These are phyloP conservation scores for Luffa aegyptiaca DNA, from an alignment of 306 rosid genomes.

Conservation along the genomic window DNA sequence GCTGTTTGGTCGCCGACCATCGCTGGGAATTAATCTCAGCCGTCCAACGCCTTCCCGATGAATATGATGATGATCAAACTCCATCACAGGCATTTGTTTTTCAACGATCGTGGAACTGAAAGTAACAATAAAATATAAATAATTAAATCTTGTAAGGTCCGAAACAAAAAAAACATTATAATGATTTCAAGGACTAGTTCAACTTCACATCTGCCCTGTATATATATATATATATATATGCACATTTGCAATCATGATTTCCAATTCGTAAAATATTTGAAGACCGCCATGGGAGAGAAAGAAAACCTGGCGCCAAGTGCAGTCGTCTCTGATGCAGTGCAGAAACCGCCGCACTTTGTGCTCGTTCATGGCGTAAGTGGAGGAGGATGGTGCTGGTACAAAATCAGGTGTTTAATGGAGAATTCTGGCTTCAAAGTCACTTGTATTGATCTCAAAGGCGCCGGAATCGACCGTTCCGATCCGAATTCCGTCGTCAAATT, in stretches of 20 bases:
- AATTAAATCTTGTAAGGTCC: conserved; percentile 1
- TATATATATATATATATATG: not conserved
- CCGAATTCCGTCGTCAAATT: conserved; percentile 53
- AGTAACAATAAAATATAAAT: not conserved
- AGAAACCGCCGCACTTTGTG: conserved; percentile 53
- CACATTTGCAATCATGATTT: not conserved
- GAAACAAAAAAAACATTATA: conserved; percentile 13
- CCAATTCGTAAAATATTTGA: not conserved
- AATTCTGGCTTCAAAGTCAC: conserved; percentile 78
- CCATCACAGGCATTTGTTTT: not conserved
- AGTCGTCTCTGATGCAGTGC: not conserved
- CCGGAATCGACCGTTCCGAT: conserved; percentile 60
- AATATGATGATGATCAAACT: not conserved
- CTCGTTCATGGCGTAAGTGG: conserved; percentile 80
- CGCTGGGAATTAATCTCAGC: not conserved
- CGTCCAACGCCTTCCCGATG: not conserved
- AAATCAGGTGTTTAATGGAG: conserved; percentile 79
- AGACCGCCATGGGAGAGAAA: conserved; percentile 22
- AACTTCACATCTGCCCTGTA: not conserved
- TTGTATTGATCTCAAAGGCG: conserved; percentile 68
- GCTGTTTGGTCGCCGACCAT: not conserved
- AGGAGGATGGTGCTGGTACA: conserved; percentile 97
- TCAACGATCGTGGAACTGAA: conserved; percentile 7
- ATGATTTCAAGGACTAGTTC: conserved; percentile 5
- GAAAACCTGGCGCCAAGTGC: conserved; percentile 14